A percentile compares a stretch with the other conserved stretches of the same genome.
Conservation (phyloP, 1,284 basidiomycete genomes). For the Pascua guehoae region DNA sequence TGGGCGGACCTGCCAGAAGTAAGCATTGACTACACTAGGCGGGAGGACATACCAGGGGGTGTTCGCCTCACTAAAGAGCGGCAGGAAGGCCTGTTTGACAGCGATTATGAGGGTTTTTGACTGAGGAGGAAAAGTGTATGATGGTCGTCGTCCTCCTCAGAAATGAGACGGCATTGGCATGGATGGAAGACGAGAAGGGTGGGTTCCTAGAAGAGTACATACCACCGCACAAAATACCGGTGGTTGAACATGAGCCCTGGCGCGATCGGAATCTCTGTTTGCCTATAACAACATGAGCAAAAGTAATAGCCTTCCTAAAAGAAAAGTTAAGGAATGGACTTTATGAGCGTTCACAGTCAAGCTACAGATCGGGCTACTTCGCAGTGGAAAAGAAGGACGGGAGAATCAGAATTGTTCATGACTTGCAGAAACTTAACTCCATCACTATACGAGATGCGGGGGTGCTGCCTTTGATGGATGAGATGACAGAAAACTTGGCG, state of each 20-base stretch:
- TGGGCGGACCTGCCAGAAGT: background rate
- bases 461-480: conserved; percentile 8
- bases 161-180: conserved; percentile 1
- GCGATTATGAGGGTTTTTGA: background rate
- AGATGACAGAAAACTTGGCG: conserved; percentile 8
- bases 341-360: conserved; percentile 6
- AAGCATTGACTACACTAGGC: too few relatives aligned
- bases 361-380: conserved; percentile 6
- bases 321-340: conserved; percentile 1
- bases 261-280: background rate
- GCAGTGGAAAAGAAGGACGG: conserved; percentile 12
- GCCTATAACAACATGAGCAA: background rate
- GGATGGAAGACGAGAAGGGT: conserved; percentile 6
- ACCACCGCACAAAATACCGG: background rate
- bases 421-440: conserved; percentile 10
- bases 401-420: conserved; percentile 8
- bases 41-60: too few relatives aligned
- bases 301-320: background rate
- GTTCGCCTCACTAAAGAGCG: background rate
- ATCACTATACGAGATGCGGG: conserved; percentile 9
- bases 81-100: background rate
- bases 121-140: background rate
- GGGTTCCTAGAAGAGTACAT: background rate
- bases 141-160: background rate
- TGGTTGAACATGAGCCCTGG: conserved; percentile 2